Percentiles rank a stretch among this genome's conserved stretches.
These are phyloP conservation scores for Mycena venus DNA, from an alignment of 768 basidiomycete species.

Conservation along the genomic window DNA sequence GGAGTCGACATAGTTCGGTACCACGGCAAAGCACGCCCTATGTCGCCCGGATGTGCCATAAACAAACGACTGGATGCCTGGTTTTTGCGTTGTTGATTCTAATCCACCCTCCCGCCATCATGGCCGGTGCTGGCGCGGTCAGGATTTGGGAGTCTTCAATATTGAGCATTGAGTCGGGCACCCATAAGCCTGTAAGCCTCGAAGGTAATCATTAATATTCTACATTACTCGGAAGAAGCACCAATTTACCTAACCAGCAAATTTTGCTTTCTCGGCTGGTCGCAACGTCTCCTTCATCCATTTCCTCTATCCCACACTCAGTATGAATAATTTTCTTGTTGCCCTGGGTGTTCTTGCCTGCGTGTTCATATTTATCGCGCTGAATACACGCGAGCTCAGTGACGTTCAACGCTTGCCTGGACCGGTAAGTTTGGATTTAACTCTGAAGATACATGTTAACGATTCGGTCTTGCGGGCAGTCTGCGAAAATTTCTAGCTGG, in stretches of 20 bases:
- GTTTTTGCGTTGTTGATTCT: not conserved
- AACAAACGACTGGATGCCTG: not conserved
- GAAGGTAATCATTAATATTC: not conserved
- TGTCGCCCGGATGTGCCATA: not conserved
- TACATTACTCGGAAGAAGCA: not conserved
- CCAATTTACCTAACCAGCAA: not conserved
- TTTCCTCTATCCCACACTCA: not conserved
- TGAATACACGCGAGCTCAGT: not conserved
- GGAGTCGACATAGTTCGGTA: too few species aligned
- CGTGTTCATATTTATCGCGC: constrained; percentile 19
- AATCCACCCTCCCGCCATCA: not conserved
- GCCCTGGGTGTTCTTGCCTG: constrained; percentile 18
- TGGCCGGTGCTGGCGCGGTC: not conserved
- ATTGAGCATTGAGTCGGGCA: too few species aligned
- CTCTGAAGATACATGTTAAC: not conserved
- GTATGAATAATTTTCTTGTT: constrained; percentile 2
- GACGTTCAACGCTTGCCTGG: constrained; percentile 37
- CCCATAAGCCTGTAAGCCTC: not conserved
- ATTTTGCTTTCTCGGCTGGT: not conserved
- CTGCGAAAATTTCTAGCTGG: constrained; percentile 39
- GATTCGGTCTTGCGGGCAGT: constrained; percentile 17
- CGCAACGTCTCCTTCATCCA: not conserved
- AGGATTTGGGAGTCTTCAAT: too few species aligned
- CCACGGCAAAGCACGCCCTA: too few species aligned
- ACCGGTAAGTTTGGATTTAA: constrained; percentile 33